Evolutionary conservation across 2,329 filamentous ascomycete species (phyloP).

Genomic region (Colletotrichum tamarilloi): DNA sequence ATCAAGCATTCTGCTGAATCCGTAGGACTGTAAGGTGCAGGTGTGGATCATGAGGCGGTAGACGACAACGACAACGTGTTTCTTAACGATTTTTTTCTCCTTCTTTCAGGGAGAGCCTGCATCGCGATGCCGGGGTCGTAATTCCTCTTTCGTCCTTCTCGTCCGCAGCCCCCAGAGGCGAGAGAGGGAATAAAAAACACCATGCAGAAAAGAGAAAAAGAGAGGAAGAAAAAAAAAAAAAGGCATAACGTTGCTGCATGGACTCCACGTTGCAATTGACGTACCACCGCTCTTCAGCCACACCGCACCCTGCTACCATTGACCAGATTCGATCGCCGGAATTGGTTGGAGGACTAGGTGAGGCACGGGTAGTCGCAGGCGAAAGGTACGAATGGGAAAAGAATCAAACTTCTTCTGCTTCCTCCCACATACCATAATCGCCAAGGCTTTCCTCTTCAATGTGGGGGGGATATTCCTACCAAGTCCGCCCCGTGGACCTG

Average conservation of each 20-base stretch:
- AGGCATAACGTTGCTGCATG: background rate
- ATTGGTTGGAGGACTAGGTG: background rate
- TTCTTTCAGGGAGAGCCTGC: background rate
- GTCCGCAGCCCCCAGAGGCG: background rate
- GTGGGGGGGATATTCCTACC: no score
- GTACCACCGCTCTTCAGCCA: background rate
- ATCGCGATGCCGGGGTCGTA: background rate
- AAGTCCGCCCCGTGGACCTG: background rate
- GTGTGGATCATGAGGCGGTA: background rate
- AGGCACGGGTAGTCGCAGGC: background rate
- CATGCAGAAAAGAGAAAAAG: no score
- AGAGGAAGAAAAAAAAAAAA: background rate
- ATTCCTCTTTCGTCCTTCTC: background rate
- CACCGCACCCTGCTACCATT: background rate
- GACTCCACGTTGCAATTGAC: background rate
- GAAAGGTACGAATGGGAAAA: background rate
- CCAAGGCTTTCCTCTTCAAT: background rate
- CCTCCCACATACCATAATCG: background rate
- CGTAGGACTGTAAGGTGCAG: background rate
- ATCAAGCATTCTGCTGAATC: background rate
- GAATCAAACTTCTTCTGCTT: background rate
- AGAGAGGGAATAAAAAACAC: background rate
- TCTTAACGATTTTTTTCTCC: background rate
- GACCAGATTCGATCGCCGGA: background rate
- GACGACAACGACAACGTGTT: conserved; percentile 1